phyloP scores from a whole-genome alignment of 768 basidiomycete genomes.

The Fibroporia radiculosa region DNA sequence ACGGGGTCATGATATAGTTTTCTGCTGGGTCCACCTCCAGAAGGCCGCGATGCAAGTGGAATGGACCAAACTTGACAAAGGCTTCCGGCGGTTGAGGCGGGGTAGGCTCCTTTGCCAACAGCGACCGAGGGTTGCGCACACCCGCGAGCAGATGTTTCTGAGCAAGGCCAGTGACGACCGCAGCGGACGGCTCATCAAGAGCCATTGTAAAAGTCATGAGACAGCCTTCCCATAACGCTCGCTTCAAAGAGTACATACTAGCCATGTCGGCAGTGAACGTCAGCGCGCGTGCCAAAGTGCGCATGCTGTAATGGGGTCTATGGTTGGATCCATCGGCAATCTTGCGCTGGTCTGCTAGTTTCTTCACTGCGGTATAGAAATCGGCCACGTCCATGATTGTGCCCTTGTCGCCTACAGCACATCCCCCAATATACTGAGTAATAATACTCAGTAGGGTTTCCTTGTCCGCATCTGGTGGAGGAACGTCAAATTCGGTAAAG shows the following conservation, averaged over 20 bases:
- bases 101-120: constrained; percentile 63
- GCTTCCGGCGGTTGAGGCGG: constrained; percentile 42
- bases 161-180: constrained; percentile 57
- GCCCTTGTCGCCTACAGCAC: constrained; percentile 76
- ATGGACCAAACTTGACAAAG: constrained; percentile 83
- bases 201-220: constrained; percentile 98
- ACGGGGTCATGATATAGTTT: constrained; percentile 92
- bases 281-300: constrained; percentile 85
- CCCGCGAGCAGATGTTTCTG: constrained; percentile 73
- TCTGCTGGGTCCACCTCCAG: constrained; percentile 54
- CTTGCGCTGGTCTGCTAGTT: constrained; percentile 59
- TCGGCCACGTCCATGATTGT: constrained; percentile 88
- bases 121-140: constrained; percentile 71
- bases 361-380: constrained; percentile 79
- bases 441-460: constrained; percentile 87
- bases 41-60: constrained; percentile 80
- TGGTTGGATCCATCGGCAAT: constrained; percentile 93
- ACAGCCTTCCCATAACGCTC: constrained; percentile 93
- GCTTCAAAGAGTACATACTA: constrained; percentile 65
- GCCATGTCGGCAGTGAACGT: constrained; percentile 85
- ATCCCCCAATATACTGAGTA: constrained; percentile 79
- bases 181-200: constrained; percentile 65
- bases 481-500: constrained; percentile 94
- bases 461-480: constrained; percentile 87
- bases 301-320: constrained; percentile 94